These are phyloP conservation scores for Coemansia sp. DNA, from an alignment of 192 early-diverging fungal genomes.

Conservation along the genomic window DNA sequence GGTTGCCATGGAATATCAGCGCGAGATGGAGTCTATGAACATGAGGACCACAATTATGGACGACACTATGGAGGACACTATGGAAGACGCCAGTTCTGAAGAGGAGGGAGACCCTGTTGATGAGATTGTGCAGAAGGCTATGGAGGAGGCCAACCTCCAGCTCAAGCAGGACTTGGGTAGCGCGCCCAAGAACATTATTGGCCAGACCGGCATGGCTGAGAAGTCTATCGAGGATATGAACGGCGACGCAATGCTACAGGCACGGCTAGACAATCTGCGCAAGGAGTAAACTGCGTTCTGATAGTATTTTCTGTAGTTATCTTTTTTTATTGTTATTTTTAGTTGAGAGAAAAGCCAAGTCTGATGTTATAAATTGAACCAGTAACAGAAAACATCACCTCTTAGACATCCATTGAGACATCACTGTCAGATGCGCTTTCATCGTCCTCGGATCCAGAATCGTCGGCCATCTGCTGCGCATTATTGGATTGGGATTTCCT, in stretches of 20 bases:
- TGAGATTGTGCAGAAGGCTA: constrained; percentile 85
- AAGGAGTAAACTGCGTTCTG: constrained; percentile 59
- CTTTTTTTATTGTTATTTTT: neutral
- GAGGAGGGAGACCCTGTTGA: constrained; percentile 92
- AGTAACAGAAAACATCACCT: neutral
- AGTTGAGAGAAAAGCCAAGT: neutral
- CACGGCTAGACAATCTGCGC: constrained; percentile 84
- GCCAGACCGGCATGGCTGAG: constrained; percentile 54
- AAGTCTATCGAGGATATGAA: constrained; percentile 16
- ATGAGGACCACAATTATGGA: constrained; percentile 99
- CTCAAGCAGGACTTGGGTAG: constrained; percentile 40
- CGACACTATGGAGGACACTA: constrained; percentile 93
- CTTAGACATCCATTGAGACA: constrained; percentile 23
- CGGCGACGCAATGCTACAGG: constrained; percentile 81
- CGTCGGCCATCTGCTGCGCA: neutral
- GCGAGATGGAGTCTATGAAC: constrained; percentile 93
- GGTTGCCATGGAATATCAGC: constrained; percentile 98
- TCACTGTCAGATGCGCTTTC: constrained; percentile 15
- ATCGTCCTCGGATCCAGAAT: constrained; percentile 1
- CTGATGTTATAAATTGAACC: neutral
- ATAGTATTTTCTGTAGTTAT: neutral
- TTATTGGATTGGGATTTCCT: constrained; percentile 20
- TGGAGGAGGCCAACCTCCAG: constrained; percentile 94
- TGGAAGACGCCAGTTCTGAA: constrained; percentile 79
- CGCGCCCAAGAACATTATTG: constrained; percentile 58